Conservation (phyloP, 805 yeast species). For the Nakazawaea ambrosiae region DNA sequence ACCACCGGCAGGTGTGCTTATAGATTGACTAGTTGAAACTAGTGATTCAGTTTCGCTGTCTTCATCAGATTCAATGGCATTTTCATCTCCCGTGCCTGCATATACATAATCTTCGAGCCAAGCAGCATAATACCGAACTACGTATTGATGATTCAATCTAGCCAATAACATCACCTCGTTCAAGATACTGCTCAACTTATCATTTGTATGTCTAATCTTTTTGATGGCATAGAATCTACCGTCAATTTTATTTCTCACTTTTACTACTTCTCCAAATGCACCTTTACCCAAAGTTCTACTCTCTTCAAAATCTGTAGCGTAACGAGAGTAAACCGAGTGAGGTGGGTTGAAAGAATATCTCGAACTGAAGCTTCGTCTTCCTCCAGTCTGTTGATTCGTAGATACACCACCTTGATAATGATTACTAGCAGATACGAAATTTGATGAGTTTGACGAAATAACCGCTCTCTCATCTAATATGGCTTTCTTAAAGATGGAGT, state of each 20-base stretch:
- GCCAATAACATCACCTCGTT: conserved; percentile 92
- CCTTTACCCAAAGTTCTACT: conserved; percentile 88
- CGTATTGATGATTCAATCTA: conserved; percentile 88
- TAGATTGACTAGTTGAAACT: too few relatives aligned
- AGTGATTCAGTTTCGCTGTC: conserved; percentile 12
- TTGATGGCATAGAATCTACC: conserved; percentile 94
- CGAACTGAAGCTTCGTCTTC: conserved; percentile 34
- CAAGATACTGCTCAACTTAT: conserved; percentile 70
- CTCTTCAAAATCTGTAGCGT: conserved; percentile 91
- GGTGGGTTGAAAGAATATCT: conserved; percentile 24
- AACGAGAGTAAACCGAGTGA: conserved; percentile 48
- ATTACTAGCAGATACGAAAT: conserved; percentile 12
- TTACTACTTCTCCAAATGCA: conserved; percentile 98
- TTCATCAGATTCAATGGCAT: conserved; percentile 19
- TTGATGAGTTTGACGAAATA: neutral
- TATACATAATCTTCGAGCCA: conserved; percentile 68
- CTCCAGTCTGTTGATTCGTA: conserved; percentile 19
- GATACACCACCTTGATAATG: conserved; percentile 4
- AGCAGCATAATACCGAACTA: conserved; percentile 93
- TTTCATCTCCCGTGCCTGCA: conserved; percentile 18
- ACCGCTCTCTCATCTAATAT: neutral
- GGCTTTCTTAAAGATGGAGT: conserved; percentile 2
- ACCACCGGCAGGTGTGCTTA: neutral
- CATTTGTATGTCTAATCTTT: conserved; percentile 77
- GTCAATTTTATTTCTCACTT: conserved; percentile 87